These are phyloP conservation scores for Tolypocladium pustulatum DNA, from an alignment of 2,329 filamentous ascomycete genomes.

Conservation along the genomic window DNA sequence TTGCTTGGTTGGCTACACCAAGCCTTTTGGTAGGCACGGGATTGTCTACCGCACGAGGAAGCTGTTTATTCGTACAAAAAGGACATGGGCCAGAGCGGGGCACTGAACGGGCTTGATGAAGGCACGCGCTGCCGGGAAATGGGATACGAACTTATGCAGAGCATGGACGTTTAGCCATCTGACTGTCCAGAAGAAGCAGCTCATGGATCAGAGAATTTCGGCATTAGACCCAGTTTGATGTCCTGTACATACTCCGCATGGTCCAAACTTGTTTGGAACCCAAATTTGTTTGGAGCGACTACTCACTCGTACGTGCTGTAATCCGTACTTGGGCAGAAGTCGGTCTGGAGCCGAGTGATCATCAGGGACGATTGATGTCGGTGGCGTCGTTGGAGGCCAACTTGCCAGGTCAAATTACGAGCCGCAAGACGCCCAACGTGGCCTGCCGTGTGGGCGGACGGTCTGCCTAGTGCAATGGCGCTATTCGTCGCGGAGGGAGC, in stretches of 20 bases:
- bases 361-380: background rate
- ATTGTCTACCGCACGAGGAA: background rate
- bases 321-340: background rate
- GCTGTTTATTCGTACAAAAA: background rate
- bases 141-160: background rate
- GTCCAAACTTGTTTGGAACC: background rate
- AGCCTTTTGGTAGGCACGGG: too few species aligned
- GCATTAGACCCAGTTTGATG: background rate
- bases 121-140: background rate
- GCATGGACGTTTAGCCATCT: background rate
- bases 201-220: background rate
- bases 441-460: background rate
- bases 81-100: background rate
- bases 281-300: background rate
- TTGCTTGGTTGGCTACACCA: too few species aligned
- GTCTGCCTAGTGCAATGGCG: too few species aligned
- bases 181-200: background rate
- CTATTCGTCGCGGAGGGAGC: too few species aligned
- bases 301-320: background rate
- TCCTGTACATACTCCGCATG: background rate
- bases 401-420: background rate
- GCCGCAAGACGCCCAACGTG: background rate
- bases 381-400: background rate
- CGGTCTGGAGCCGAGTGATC: background rate
- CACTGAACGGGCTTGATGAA: background rate